Percentiles rank a stretch among this genome's conserved stretches.
These are phyloP conservation scores for Wickerhamiella spandovensis DNA, from an alignment of 805 yeast species.

Conservation along the genomic window DNA sequence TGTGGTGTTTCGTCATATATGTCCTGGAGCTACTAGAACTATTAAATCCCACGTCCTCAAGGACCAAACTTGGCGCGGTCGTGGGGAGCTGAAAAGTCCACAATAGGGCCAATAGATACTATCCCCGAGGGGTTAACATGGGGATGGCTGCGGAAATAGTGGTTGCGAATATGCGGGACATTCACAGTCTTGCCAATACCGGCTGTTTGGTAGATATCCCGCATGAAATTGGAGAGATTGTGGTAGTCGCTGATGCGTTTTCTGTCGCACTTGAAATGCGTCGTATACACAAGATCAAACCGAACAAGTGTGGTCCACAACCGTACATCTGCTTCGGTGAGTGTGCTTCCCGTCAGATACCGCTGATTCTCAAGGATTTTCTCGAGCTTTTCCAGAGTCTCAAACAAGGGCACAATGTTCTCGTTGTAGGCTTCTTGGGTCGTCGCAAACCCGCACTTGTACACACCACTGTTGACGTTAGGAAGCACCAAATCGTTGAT, in stretches of 20 bases:
- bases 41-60: too few species aligned
- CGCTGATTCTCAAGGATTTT: constrained; percentile 23
- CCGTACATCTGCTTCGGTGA: constrained; percentile 87
- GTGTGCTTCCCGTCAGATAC: constrained; percentile 44
- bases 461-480: constrained; percentile 82
- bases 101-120: constrained; percentile 75
- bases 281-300: constrained; percentile 87
- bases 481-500: constrained; percentile 77
- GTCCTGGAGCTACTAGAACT: too few species aligned
- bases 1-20: too few species aligned
- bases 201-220: constrained; percentile 54
- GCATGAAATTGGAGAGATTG: constrained; percentile 61
- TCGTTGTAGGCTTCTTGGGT: constrained; percentile 68
- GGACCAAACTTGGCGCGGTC: too few species aligned
- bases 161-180: constrained; percentile 81
- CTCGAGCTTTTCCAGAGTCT: constrained; percentile 36
- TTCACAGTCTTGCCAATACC: constrained; percentile 69
- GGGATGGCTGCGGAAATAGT: constrained; percentile 76
- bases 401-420: constrained; percentile 53
- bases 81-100: constrained; percentile 16
- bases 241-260: constrained; percentile 81
- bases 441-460: constrained; percentile 83
- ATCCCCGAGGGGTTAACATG: constrained; percentile 70
- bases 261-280: constrained; percentile 88
- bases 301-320: constrained; percentile 77